Base-by-base conservation (phyloP, 331 rosid species). In the Malus hybrid region DNA sequence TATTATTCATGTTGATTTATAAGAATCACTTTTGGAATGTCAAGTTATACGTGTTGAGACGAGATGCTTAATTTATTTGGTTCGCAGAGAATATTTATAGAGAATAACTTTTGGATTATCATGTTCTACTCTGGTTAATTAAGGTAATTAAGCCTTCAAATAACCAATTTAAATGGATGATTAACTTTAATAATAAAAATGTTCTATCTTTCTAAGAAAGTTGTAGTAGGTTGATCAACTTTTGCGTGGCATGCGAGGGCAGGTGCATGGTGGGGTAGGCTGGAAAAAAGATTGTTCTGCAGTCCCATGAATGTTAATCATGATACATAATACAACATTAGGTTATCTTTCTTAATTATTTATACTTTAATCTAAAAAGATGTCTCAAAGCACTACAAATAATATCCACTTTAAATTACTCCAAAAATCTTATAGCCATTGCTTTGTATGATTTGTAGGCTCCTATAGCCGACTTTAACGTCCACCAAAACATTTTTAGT, bases 231-330 rank as follows among this genome's bases (percentile, higher is more conserved):
- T 28, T 4, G n/a, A 62, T 57, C 50, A 66, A 10, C 10, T 7
- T 74, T 61, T 53, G 82, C 50, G 56, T 73, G 77, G 75, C 80
- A 78, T 82, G 77, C 64, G 82, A 69, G 6, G 73, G 66, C 14
- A 39, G 46, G 57, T 57, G 66, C 34, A 75, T 63, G 77, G 85
- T 70, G 66, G 82, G 79, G 79, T 60, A 68, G 64, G n/a, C 66
- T 26, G 1, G 20, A 2, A 13, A n/a, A 65, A 73, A 73, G 76
- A 77, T 67, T 57, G 71, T 74, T 66, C 22, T 16, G 46, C 53
- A 63, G 50, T 68, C 64, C 69, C 82, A 70, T 68, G 76, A 73
- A 70, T 64, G 42, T 33, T 78, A 82, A 77, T 63, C 79, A 77
- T 70, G 80, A 71, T 65, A 14, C 73, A 12, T 19, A 73, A 58